phyloP scores from a whole-genome alignment of 2,329 filamentous ascomycete species.

The Penicillium aurantiogriseum region DNA sequence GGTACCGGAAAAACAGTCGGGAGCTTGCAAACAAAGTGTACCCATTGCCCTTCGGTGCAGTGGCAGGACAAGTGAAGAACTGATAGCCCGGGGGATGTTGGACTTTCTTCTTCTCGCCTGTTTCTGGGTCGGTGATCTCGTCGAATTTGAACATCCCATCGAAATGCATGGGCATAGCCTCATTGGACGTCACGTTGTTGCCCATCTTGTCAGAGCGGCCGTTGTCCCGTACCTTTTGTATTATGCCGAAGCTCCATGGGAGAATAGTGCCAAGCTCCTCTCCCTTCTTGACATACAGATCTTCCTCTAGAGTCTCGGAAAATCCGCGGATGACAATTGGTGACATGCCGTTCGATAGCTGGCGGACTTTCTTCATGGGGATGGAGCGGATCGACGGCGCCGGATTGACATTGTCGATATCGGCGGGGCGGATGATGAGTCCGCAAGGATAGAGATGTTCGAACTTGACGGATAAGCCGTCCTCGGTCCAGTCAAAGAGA shows the following conservation, averaged over 20 bases:
- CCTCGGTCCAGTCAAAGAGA: slow-evolving; percentile 45
- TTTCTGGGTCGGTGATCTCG: slow-evolving; percentile 37
- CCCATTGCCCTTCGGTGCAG: slow-evolving; percentile 51
- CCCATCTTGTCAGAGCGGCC: slow-evolving; percentile 45
- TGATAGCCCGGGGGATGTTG: slow-evolving; percentile 53
- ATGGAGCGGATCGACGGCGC: slow-evolving; percentile 23
- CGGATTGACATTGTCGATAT: slow-evolving; percentile 22
- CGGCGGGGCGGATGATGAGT: slow-evolving; percentile 24
- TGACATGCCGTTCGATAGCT: slow-evolving; percentile 53
- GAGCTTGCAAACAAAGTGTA: slow-evolving; percentile 57
- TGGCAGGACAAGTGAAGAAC: slow-evolving; percentile 48
- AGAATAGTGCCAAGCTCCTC: slow-evolving; percentile 50
- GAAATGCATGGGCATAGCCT: slow-evolving; percentile 59
- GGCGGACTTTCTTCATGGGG: slow-evolving; percentile 27
- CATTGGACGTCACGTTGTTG: slow-evolving; percentile 55
- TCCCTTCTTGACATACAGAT: slow-evolving; percentile 49
- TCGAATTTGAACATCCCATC: slow-evolving; percentile 58
- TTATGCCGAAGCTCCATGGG: slow-evolving; percentile 55
- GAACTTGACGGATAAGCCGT: slow-evolving; percentile 36
- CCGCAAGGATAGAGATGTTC: slow-evolving; percentile 49
- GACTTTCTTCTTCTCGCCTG: slow-evolving; percentile 44
- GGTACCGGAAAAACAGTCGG: slow-evolving; percentile 49
- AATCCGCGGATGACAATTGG: slow-evolving; percentile 57
- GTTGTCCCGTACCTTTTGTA: slow-evolving; percentile 53
- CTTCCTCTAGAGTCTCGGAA: slow-evolving; percentile 46